phyloP scores from a whole-genome alignment of 208 protist species.

The Crithidia mellificae region DNA sequence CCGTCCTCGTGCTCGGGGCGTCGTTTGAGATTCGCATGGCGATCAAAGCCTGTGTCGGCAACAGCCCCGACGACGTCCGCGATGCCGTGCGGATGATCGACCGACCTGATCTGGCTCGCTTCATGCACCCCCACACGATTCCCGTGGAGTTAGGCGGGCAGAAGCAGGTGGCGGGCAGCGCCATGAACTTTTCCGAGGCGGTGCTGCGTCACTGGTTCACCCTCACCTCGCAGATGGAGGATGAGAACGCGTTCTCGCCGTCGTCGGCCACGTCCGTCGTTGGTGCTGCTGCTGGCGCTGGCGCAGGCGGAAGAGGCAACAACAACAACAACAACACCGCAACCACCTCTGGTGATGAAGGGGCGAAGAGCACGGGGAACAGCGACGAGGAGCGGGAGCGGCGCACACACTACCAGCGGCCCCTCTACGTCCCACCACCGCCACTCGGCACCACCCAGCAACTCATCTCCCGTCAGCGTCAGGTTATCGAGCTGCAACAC shows the following conservation, averaged over 20 bases:
- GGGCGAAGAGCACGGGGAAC: not conserved
- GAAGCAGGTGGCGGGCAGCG: conserved; percentile 19
- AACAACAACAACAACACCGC: conserved; percentile 1
- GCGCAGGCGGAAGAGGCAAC: conserved; percentile 5
- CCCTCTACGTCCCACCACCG: conserved; percentile 44
- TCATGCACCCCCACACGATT: conserved; percentile 47
- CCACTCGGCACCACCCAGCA: conserved; percentile 34
- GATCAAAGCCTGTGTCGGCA: conserved; percentile 49
- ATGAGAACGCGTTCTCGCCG: conserved; percentile 24
- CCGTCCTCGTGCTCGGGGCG: conserved; percentile 57
- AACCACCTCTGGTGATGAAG: not conserved
- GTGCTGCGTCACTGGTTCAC: conserved; percentile 80
- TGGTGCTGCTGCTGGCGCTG: not conserved
- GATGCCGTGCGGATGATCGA: conserved; percentile 62
- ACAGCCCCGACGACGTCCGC: conserved; percentile 30
- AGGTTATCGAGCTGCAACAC: conserved; percentile 29
- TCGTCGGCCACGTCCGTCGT: conserved; percentile 12
- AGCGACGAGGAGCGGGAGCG: conserved; percentile 14
- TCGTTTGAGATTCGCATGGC: conserved; percentile 50
- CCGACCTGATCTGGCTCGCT: conserved; percentile 43
- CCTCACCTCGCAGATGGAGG: conserved; percentile 48
- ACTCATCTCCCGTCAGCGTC: conserved; percentile 24
- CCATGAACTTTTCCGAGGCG: conserved; percentile 57
- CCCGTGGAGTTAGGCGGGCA: conserved; percentile 55
- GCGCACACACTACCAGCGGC: conserved; percentile 23